Percentiles rank a stretch among this genome's conserved stretches.
Conservation (phyloP, 148 eudicot genomes). For the Amaranthus palmeri region DNA sequence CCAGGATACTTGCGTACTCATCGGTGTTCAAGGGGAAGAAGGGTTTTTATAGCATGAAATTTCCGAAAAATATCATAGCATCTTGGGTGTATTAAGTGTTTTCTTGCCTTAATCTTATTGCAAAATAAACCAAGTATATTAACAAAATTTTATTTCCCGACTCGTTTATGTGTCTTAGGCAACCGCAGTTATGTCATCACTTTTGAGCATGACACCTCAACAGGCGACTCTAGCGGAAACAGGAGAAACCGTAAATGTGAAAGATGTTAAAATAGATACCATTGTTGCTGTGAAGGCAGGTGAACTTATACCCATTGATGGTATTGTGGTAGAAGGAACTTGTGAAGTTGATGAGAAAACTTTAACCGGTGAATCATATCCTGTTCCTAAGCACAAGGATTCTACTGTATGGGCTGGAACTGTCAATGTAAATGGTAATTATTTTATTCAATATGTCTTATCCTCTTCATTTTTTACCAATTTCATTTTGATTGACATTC, state of each 20-base stretch:
- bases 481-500: no score
- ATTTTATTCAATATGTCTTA: neutral
- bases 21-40: no score
- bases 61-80: no score
- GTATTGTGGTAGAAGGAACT: conserved; percentile 33
- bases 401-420: conserved; percentile 89
- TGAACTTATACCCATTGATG: conserved; percentile 40
- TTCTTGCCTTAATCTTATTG: no score
- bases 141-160: neutral
- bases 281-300: conserved; percentile 39
- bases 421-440: conserved; percentile 75
- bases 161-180: conserved; percentile 20
- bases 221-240: conserved; percentile 40
- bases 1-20: no score
- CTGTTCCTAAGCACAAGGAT: conserved; percentile 63
- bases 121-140: no score
- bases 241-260: conserved; percentile 37
- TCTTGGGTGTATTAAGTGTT: no score
- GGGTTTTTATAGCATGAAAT: no score
- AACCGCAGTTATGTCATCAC: conserved; percentile 42
- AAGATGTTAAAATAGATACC: conserved; percentile 31
- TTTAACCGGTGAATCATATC: conserved; percentile 86
- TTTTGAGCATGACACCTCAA: conserved; percentile 40
- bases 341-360: conserved; percentile 92
- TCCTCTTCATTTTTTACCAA: no score